These are phyloP conservation scores for Acmispon strigosus DNA, from an alignment of 306 rosid species.

Conservation along the genomic window DNA sequence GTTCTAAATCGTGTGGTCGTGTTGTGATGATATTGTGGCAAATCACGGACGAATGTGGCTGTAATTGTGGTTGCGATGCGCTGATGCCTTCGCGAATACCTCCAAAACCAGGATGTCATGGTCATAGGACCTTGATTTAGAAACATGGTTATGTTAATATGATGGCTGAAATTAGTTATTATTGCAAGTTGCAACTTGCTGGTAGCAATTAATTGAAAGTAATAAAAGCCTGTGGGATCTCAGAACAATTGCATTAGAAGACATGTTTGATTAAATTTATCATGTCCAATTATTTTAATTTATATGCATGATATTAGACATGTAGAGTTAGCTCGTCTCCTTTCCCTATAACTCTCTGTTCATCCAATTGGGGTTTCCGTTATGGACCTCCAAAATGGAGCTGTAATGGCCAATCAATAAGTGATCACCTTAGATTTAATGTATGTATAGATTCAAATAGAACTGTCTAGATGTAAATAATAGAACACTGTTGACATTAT, in stretches of 20 bases:
- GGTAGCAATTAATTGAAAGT: neutral
- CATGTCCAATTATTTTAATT: neutral
- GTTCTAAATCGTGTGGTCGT: no score
- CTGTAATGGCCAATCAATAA: neutral
- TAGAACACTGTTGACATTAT: slow-evolving; percentile 5
- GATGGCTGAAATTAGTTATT: neutral
- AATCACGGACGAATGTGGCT: no score
- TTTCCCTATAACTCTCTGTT: neutral
- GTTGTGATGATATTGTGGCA: no score
- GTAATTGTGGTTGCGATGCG: no score
- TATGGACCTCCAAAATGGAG: neutral
- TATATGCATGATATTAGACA: neutral
- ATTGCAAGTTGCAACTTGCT: neutral
- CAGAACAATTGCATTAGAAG: neutral
- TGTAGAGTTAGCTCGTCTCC: neutral
- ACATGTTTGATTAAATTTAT: neutral
- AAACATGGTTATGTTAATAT: neutral
- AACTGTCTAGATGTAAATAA: neutral
- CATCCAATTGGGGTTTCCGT: neutral
- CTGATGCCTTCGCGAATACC: no score
- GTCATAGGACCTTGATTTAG: no score
- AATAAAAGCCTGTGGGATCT: neutral
- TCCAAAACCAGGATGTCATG: no score
- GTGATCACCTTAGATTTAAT: neutral
- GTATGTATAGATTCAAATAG: neutral